A percentile compares a stretch with the other conserved stretches of the same genome.
Evolutionary conservation across 148 eudicot species (phyloP).

Genomic region (Rhododendron griersonianum): DNA sequence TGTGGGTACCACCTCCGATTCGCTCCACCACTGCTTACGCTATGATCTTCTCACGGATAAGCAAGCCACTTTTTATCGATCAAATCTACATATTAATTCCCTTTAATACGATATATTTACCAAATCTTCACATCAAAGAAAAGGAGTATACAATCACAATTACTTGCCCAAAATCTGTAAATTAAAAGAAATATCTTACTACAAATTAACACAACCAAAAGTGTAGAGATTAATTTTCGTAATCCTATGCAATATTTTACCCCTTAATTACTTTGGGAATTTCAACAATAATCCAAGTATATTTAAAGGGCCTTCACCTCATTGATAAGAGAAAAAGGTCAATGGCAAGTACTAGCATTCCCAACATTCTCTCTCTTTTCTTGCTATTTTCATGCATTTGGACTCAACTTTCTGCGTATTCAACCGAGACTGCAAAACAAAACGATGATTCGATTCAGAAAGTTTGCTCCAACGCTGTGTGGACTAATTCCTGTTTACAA

Average conservation of each 20-base stretch:
- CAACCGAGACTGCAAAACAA: neutral
- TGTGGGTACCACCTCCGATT: too few species aligned
- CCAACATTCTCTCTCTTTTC: neutral
- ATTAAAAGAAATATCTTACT: too few species aligned
- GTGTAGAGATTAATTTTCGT: neutral
- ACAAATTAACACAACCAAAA: too few species aligned
- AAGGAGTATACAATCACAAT: too few species aligned
- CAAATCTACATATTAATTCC: too few species aligned
- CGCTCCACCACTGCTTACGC: too few species aligned
- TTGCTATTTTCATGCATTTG: neutral
- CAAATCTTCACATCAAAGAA: too few species aligned
- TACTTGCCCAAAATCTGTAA: too few species aligned
- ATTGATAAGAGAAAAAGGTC: neutral
- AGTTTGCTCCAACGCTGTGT: neutral
- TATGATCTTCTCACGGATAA: too few species aligned
- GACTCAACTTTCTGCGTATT: neutral
- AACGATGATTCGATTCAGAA: neutral
- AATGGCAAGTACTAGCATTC: neutral
- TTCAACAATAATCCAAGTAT: neutral
- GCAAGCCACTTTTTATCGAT: too few species aligned
- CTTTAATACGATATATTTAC: too few species aligned
- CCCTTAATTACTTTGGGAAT: neutral
- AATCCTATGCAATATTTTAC: neutral
- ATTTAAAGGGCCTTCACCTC: neutral
- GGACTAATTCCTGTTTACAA: neutral